phyloP scores from a whole-genome alignment of 805 yeast genomes.

The Peterozyma xylosa region DNA sequence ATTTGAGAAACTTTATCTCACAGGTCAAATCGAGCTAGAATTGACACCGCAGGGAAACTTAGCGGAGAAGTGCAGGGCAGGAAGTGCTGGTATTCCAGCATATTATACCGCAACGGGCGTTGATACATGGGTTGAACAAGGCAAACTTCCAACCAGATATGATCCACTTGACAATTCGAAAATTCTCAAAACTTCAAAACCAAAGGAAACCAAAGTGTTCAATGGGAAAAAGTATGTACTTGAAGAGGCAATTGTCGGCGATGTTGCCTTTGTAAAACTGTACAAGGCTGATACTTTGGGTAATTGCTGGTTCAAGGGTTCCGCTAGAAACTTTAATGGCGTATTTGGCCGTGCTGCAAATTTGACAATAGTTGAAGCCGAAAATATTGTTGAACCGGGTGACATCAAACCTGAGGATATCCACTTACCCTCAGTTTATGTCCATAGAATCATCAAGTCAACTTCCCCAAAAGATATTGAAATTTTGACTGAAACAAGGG shows the following conservation, averaged over 20 bases:
- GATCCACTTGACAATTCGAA: conserved; percentile 21
- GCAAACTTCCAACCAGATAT: conserved; percentile 36
- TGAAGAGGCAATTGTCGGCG: conserved; percentile 37
- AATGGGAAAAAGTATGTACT: conserved; percentile 33
- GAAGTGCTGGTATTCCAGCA: conserved; percentile 41
- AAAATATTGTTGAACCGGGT: conserved; percentile 39
- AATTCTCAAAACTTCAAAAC: conserved; percentile 26
- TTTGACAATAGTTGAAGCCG: conserved; percentile 43
- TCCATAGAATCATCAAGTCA: conserved; percentile 30
- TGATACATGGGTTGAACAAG: conserved; percentile 44
- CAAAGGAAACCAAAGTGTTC: conserved; percentile 35
- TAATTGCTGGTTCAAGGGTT: conserved; percentile 37
- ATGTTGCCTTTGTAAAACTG: conserved; percentile 41
- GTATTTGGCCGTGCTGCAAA: conserved; percentile 38
- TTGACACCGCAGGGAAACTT: conserved; percentile 45
- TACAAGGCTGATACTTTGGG: conserved; percentile 41
- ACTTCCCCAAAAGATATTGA: conserved; percentile 36
- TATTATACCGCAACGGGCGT: conserved; percentile 42
- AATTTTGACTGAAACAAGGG: conserved; percentile 17
- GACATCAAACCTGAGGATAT: conserved; percentile 34
- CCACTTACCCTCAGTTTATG: conserved; percentile 40
- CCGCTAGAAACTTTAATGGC: conserved; percentile 38
- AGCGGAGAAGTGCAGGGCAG: conserved; percentile 41
- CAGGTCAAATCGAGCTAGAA: conserved; percentile 37
- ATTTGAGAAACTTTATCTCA: conserved; percentile 30